Evolutionary conservation across 1,284 basidiomycete species (phyloP).

Genomic region (Apiotrichum gamsii): DNA sequence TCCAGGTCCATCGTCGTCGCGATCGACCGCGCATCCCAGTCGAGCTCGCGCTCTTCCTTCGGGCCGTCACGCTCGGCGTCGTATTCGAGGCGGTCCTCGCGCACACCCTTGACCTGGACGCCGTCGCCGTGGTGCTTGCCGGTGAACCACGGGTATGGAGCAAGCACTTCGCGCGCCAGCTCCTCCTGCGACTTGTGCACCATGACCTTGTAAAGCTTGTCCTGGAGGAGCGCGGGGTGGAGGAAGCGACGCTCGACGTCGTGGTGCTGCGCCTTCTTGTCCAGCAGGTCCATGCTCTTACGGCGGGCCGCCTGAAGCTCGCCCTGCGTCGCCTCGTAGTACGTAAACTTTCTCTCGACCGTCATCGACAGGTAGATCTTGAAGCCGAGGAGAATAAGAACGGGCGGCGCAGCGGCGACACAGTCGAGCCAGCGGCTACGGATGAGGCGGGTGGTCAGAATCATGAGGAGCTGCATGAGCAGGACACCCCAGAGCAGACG

Average conservation of each 20-base stretch:
- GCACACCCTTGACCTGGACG: constrained; percentile 42
- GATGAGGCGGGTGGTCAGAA: constrained; percentile 67
- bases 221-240: constrained; percentile 49
- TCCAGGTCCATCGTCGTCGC: constrained; percentile 29
- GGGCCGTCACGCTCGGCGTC: constrained; percentile 39
- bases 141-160: constrained; percentile 45
- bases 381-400: constrained; percentile 68
- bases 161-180: constrained; percentile 40
- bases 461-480: constrained; percentile 78
- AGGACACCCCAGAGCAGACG: constrained; percentile 67
- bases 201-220: constrained; percentile 47
- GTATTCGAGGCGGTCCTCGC: constrained; percentile 48
- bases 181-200: constrained; percentile 47
- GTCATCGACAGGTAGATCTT: constrained; percentile 70
- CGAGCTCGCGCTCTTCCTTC: constrained; percentile 22
- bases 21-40: constrained; percentile 41
- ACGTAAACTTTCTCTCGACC: constrained; percentile 67
- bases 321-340: constrained; percentile 52
- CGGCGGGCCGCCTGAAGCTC: constrained; percentile 40
- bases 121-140: constrained; percentile 34
- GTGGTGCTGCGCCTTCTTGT: constrained; percentile 46
- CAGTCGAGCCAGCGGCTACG: constrained; percentile 59
- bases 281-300: constrained; percentile 12
- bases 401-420: constrained; percentile 58
- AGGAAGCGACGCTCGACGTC: constrained; percentile 51